Evolutionary conservation across 352 stramenopile genomes (phyloP).

Genomic region (Globisporangium apiculatum): DNA sequence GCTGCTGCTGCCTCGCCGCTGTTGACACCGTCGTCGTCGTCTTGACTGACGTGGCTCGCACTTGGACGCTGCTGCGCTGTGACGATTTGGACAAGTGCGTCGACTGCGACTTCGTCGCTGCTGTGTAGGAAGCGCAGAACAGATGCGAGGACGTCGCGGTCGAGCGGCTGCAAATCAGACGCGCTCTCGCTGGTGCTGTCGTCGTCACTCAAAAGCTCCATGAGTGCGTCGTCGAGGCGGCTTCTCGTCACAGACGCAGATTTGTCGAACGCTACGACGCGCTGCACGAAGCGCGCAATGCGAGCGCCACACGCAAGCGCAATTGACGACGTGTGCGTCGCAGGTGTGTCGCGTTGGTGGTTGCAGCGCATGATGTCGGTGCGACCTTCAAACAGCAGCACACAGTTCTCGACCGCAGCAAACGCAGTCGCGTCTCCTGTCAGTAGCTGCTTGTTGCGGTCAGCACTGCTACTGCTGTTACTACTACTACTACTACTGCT

Average conservation of each 20-base stretch:
- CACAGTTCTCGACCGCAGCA: background rate
- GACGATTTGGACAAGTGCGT: background rate
- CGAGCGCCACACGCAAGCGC: background rate
- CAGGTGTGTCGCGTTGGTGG: background rate
- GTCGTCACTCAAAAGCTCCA: background rate
- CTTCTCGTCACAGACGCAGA: background rate
- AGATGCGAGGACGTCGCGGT: constrained; percentile 1
- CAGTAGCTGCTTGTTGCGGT: background rate
- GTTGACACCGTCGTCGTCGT: background rate
- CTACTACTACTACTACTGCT: too few species aligned
- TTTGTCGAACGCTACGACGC: background rate
- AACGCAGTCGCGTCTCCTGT: background rate
- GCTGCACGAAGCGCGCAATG: background rate
- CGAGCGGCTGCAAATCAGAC: background rate
- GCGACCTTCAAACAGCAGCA: constrained; percentile 9
- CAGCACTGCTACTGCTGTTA: background rate
- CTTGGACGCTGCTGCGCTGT: background rate
- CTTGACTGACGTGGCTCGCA: background rate
- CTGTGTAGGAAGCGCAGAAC: constrained; percentile 6
- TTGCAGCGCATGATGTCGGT: background rate
- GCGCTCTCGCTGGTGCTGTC: background rate
- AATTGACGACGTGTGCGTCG: too few species aligned
- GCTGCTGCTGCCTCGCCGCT: too few species aligned
- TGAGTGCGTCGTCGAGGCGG: background rate
- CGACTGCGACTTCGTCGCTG: background rate